Conservation (phyloP, 306 rosid genomes). For the Aeschynomene evenia region DNA sequence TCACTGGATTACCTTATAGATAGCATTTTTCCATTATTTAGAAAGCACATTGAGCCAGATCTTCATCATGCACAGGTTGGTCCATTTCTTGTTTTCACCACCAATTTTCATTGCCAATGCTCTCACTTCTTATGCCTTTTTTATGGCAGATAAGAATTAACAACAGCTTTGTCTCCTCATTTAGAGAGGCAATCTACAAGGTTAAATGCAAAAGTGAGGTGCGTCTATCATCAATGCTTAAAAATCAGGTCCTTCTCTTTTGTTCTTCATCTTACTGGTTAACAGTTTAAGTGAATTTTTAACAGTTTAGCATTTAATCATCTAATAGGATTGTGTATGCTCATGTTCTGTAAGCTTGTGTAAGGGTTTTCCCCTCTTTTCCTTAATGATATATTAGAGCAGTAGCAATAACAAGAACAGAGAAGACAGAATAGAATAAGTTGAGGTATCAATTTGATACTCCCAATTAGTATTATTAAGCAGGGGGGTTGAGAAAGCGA, state of each 20-base stretch:
- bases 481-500: too few species aligned
- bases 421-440: too few species aligned
- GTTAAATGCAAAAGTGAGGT: slow-evolving; percentile 92
- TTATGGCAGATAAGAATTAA: slow-evolving; percentile 92
- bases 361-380: too few species aligned
- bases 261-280: neutral
- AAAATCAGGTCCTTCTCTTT: neutral
- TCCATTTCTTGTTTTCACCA: slow-evolving; percentile 37
- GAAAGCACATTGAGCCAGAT: slow-evolving; percentile 98
- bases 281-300: neutral
- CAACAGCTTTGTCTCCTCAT: slow-evolving; percentile 97
- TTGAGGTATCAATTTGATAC: too few species aligned
- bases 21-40: slow-evolving; percentile 94
- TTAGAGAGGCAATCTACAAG: slow-evolving; percentile 99
- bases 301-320: neutral
- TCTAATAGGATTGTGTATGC: neutral
- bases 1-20: slow-evolving; percentile 95
- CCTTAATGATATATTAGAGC: too few species aligned
- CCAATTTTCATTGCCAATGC: slow-evolving; percentile 34
- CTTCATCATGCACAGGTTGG: slow-evolving; percentile 99
- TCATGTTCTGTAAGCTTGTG: neutral
- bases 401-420: too few species aligned
- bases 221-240: slow-evolving; percentile 32
- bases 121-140: slow-evolving; percentile 29
- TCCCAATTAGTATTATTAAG: too few species aligned